Evolutionary conservation across 1,284 basidiomycete genomes (phyloP), one percentile per base, ranked within the genome.

Genomic region (Ceratobasidium papillatum): DNA sequence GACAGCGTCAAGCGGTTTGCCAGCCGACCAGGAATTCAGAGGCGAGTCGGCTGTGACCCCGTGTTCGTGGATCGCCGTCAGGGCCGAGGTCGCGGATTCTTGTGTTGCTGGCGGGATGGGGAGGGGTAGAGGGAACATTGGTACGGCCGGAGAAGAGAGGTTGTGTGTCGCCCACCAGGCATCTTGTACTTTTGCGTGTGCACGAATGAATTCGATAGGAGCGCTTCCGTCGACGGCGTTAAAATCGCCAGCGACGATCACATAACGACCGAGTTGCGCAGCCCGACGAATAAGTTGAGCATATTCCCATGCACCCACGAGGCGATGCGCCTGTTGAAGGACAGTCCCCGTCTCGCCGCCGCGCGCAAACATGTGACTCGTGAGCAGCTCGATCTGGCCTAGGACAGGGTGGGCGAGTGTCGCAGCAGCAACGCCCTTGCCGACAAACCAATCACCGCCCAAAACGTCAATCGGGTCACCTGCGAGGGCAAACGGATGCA

Each of bases 361-460:
- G 80, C 91, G 93, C 0, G 95, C 94, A 80, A 91, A 93, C 77
- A 96, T 87, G 86, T 99, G 98, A 0, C 97, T 99, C 78, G 94
- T 94, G 84, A 95, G 96, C 54, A 99, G 85, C 80, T 99, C 95
- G 1, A 98, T 86, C 78, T 93, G 87, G 2, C 94, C 95, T 9
- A 98, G 85, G 32, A 87, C 80, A 8, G 94, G 94, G 80, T 96
- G 94, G 19, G 87, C 81, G 61, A 99, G 81, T 9, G 94, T 87
- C 36, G 94, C 87, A 78, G 91, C 93, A 1, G 91, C 94, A 52
- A 94, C 94, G 0, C 94, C 94, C 82, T 99, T 99, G 74, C 97
- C 98, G 14, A 98, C 97, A 80, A 96, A 97, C 91, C 96, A 99
- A 83, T 99, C 98, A 25, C 97, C 97, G 38, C 89, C 93, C 54